Conservation (phyloP, 2,329 filamentous ascomycete species). For the Trichoderma guizhouense region DNA sequence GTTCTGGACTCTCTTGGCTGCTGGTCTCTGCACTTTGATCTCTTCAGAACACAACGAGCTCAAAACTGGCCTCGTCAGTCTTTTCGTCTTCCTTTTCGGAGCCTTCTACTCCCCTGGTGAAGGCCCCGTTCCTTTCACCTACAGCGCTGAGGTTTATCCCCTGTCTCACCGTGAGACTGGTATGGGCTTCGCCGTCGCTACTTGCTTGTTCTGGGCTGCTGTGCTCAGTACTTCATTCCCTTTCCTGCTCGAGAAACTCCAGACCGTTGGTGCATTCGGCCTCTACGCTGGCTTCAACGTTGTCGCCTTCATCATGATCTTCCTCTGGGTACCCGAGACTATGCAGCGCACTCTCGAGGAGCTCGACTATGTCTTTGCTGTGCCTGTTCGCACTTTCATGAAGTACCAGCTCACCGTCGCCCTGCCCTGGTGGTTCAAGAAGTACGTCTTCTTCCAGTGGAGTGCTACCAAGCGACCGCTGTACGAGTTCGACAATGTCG, state of each 20-base stretch:
- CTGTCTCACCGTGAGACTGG: slow-evolving; percentile 61
- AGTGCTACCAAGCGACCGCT: slow-evolving; percentile 34
- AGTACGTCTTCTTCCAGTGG: slow-evolving; percentile 33
- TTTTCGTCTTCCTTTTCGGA: slow-evolving; percentile 64
- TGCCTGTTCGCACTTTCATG: slow-evolving; percentile 43
- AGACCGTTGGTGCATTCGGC: slow-evolving; percentile 40
- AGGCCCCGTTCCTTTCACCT: slow-evolving; percentile 60
- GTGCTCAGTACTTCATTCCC: slow-evolving; percentile 52
- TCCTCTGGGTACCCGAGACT: slow-evolving; percentile 48
- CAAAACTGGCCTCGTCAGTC: slow-evolving; percentile 52
- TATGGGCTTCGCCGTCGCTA: slow-evolving; percentile 62
- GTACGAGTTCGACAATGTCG: slow-evolving; percentile 35
- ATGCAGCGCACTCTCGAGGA: slow-evolving; percentile 52
- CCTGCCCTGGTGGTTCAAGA: slow-evolving; percentile 34
- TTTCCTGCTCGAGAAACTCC: slow-evolving; percentile 39
- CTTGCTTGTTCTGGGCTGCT: slow-evolving; percentile 53
- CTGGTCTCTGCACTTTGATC: slow-evolving; percentile 39
- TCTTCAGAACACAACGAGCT: slow-evolving; percentile 34
- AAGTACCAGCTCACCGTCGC: slow-evolving; percentile 35
- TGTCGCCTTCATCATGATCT: slow-evolving; percentile 53
- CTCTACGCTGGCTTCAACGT: slow-evolving; percentile 56
- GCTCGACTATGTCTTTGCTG: slow-evolving; percentile 49
- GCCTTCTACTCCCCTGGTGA: slow-evolving; percentile 64
- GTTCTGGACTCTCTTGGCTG: slow-evolving; percentile 53
- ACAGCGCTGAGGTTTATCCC: slow-evolving; percentile 62